Percentiles rank a stretch among this genome's conserved stretches.
These are phyloP conservation scores for Cyamopsis tetragonoloba DNA, from an alignment of 306 rosid species.

Conservation along the genomic window DNA sequence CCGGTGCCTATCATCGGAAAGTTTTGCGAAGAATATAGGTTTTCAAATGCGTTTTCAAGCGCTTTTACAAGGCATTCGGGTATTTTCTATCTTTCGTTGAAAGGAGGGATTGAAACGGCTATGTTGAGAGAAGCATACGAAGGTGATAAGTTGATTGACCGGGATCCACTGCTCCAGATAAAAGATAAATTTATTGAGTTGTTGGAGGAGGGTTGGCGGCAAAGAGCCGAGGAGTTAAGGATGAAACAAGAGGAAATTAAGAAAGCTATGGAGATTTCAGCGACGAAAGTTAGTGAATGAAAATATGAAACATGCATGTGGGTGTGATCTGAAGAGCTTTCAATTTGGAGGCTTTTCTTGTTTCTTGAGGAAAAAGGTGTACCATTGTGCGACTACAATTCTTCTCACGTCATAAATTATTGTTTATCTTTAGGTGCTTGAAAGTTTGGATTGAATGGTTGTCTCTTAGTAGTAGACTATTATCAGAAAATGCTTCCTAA, in stretches of 20 bases:
- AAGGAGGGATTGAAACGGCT: slow-evolving; percentile 82
- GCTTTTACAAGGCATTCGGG: slow-evolving; percentile 78
- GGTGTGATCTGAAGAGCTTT: slow-evolving; percentile 20
- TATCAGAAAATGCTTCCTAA: neutral
- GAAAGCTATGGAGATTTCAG: slow-evolving; percentile 45
- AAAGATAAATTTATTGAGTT: slow-evolving; percentile 64
- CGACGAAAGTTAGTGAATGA: slow-evolving; percentile 25
- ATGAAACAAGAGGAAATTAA: slow-evolving; percentile 40
- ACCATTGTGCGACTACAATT: slow-evolving; percentile 17
- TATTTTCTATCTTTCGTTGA: slow-evolving; percentile 77
- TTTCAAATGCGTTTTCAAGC: slow-evolving; percentile 70
- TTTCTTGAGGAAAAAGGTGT: neutral
- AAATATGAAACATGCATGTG: neutral
- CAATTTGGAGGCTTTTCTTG: neutral
- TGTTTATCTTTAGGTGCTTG: slow-evolving; percentile 23
- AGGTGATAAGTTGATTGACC: slow-evolving; percentile 51
- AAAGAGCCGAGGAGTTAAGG: slow-evolving; percentile 46
- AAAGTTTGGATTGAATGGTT: slow-evolving; percentile 9
- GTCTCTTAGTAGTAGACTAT: neutral
- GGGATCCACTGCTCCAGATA: slow-evolving; percentile 72
- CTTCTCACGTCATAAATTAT: neutral
- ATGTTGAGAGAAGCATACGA: slow-evolving; percentile 75
- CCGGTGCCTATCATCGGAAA: slow-evolving; percentile 77
- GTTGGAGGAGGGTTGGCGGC: slow-evolving; percentile 81
- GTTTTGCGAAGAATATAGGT: slow-evolving; percentile 69